phyloP scores from a whole-genome alignment of 2,329 filamentous ascomycete genomes.

The Emydomyces testavorans region DNA sequence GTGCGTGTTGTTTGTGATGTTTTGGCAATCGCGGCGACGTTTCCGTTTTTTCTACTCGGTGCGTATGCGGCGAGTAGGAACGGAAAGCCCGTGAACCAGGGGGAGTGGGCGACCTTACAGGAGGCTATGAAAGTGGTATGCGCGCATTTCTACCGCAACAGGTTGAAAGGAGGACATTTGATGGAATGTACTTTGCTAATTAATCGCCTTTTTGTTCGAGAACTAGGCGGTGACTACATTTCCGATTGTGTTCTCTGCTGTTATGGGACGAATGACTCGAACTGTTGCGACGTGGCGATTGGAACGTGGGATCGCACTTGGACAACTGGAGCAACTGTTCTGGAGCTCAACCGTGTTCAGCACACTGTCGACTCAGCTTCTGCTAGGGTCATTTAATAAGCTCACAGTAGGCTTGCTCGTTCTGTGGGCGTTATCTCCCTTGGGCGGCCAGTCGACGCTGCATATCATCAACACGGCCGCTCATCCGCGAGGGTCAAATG shows the following conservation, averaged over 20 bases:
- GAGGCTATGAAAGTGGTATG: conserved; percentile 12
- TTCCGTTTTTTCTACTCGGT: conserved; percentile 10
- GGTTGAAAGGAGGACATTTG: no score
- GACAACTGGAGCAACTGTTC: conserved; percentile 12
- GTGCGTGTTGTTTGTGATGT: not conserved
- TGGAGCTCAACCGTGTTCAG: conserved; percentile 13
- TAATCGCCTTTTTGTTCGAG: not conserved
- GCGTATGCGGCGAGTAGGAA: not conserved
- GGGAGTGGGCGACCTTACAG: conserved; percentile 7
- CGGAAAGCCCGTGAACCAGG: not conserved
- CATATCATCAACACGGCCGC: conserved; percentile 7
- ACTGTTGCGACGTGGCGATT: conserved; percentile 10
- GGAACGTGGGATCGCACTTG: conserved; percentile 10
- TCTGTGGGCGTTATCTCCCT: conserved; percentile 11
- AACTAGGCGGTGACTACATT: conserved; percentile 9
- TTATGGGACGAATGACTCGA: conserved; percentile 12
- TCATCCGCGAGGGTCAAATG: not conserved
- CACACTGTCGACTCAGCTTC: conserved; percentile 12
- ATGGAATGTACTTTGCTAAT: not conserved
- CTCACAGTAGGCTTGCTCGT: conserved; percentile 10
- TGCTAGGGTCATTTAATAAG: conserved; percentile 12
- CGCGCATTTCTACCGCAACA: no score
- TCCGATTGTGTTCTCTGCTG: conserved; percentile 13
- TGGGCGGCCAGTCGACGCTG: conserved; percentile 11
- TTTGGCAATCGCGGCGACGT: not conserved